Conservation (phyloP, 1,284 basidiomycete species). For the Ceratobasidium sp. region DNA sequence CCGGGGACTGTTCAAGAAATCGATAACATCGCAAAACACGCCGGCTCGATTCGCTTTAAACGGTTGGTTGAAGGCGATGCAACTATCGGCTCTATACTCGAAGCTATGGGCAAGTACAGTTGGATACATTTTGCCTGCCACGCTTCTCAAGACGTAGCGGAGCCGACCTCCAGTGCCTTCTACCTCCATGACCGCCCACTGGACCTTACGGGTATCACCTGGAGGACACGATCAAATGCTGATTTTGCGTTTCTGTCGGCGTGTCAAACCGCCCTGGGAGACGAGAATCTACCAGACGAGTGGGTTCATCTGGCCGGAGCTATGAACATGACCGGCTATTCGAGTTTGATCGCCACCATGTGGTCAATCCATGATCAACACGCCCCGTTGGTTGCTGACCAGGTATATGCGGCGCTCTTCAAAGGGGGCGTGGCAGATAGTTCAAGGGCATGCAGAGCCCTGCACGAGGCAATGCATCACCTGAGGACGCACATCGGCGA, state of each 20-base stretch:
- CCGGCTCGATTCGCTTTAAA: neutral
- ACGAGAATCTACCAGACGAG: slow-evolving; percentile 12
- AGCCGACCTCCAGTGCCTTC: neutral
- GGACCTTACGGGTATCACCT: neutral
- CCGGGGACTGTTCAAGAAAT: neutral
- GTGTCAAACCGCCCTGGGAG: slow-evolving; percentile 23
- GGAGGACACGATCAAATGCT: slow-evolving; percentile 2
- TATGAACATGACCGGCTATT: neutral
- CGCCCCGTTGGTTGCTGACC: no score
- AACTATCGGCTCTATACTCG: neutral
- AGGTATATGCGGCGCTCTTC: no score
- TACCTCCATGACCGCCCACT: neutral
- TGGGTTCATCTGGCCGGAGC: slow-evolving; percentile 18
- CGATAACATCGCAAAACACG: neutral
- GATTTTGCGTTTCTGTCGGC: slow-evolving; percentile 26
- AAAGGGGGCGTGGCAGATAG: no score
- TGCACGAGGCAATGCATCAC: no score
- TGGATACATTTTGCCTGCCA: neutral
- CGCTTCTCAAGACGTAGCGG: no score
- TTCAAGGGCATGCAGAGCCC: no score
- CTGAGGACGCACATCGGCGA: no score
- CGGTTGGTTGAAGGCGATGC: no score
- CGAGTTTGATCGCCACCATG: slow-evolving; percentile 19
- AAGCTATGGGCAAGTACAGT: neutral
- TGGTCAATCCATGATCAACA: no score